Conservation (phyloP, 768 basidiomycete genomes). For the Russula sp. region DNA sequence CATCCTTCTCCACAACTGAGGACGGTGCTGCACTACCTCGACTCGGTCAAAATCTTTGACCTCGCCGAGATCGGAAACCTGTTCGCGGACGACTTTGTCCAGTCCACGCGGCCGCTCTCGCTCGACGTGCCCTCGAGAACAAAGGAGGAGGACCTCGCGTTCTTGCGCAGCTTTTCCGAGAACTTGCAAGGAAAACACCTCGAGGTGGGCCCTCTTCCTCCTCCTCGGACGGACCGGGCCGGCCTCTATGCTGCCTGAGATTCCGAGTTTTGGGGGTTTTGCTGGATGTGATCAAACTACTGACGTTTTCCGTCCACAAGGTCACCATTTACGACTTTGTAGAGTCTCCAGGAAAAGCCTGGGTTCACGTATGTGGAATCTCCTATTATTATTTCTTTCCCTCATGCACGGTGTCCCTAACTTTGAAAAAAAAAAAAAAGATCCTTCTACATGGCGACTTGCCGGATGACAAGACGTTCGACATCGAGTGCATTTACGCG, state of each 20-base stretch:
- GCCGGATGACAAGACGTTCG: neutral
- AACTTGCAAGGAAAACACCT: neutral
- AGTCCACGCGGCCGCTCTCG: neutral
- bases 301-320: too few relatives aligned
- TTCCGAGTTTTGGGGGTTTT: too few relatives aligned
- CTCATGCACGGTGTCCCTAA: neutral
- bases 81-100: constrained; percentile 8
- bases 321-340: neutral
- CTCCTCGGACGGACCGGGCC: too few relatives aligned
- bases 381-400: neutral
- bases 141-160: constrained; percentile 6
- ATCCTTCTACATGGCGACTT: neutral
- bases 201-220: neutral
- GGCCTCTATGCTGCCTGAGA: too few relatives aligned
- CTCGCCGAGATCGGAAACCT: neutral
- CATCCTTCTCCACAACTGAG: neutral
- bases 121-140: neutral
- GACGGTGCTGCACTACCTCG: constrained; percentile 2
- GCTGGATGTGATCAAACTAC: too few relatives aligned
- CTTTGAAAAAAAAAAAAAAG: too few relatives aligned
- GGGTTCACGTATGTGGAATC: constrained; percentile 1
- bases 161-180: neutral
- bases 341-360: neutral
- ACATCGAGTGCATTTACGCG: constrained; percentile 4
- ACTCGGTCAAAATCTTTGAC: neutral